These are phyloP conservation scores for Paraphaeosphaeria minitans DNA, from an alignment of 2,329 filamentous ascomycete genomes.

Conservation along the genomic window DNA sequence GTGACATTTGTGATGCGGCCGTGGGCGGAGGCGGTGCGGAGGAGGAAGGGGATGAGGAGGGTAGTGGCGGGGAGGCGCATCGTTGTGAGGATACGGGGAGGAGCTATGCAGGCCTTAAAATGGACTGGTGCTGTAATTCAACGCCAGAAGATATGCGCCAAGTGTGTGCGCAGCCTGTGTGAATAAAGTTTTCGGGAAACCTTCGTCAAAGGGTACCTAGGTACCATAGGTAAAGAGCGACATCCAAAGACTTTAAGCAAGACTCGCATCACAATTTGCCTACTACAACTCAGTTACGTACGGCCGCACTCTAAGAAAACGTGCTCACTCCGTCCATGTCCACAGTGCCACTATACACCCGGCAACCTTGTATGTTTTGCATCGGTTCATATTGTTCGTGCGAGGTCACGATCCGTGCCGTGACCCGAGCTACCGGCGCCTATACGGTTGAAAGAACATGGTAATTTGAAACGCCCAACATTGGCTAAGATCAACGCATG, in stretches of 20 bases:
- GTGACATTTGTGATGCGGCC: slow-evolving; percentile 32
- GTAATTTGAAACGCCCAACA: neutral
- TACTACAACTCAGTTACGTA: neutral
- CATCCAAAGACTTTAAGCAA: too few species aligned
- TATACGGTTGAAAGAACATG: neutral
- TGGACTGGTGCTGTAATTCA: neutral
- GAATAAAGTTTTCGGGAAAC: too few species aligned
- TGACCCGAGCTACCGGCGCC: neutral
- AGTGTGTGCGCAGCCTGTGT: too few species aligned
- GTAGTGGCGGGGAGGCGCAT: neutral
- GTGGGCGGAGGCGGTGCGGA: slow-evolving; percentile 23
- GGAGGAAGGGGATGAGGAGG: neutral
- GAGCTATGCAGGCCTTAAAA: neutral
- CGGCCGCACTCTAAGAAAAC: too few species aligned
- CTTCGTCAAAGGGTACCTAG: too few species aligned
- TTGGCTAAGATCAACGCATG: neutral
- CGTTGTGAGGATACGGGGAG: neutral
- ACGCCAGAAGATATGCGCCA: too few species aligned
- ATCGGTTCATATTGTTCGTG: neutral
- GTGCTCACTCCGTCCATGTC: neutral
- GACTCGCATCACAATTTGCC: too few species aligned
- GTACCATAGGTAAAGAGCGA: too few species aligned
- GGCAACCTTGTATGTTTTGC: neutral
- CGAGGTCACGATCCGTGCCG: neutral
- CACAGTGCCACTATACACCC: neutral